These are phyloP conservation scores for Scenedesmus sp. DNA, from an alignment of 163 green algal species.

Conservation along the genomic window DNA sequence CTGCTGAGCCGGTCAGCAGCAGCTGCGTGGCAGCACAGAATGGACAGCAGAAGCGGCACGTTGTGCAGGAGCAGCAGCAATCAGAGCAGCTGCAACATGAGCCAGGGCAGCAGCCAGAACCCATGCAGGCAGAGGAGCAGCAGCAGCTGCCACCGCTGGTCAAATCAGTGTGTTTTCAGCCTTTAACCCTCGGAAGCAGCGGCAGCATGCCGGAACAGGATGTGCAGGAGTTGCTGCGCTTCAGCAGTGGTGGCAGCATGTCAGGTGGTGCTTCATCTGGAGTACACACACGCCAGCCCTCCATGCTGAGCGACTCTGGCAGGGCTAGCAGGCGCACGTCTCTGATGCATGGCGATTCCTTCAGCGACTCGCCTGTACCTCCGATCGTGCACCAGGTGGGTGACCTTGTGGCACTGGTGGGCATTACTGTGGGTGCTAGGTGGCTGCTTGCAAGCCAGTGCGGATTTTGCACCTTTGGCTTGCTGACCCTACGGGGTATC, in stretches of 20 bases:
- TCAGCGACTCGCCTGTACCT: not conserved
- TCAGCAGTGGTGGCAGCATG: constrained; percentile 13
- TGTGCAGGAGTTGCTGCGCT: constrained; percentile 9
- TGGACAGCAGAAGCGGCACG: not conserved
- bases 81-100: not conserved
- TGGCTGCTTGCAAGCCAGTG: not conserved
- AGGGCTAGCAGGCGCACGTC: constrained; percentile 34
- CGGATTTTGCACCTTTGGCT: too few species aligned
- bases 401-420: not conserved
- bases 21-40: not conserved
- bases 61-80: constrained; percentile 5
- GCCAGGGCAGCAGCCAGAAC: not conserved
- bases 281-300: not conserved
- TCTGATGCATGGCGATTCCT: not conserved
- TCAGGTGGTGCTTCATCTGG: not conserved
- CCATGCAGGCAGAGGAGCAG: not conserved
- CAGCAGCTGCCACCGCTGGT: not conserved
- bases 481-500: too few species aligned
- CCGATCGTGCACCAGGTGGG: constrained; percentile 6
- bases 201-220: not conserved
- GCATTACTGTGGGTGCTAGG: not conserved
- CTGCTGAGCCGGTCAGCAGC: constrained; percentile 1
- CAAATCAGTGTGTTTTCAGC: not conserved
- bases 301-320: constrained; percentile 37
- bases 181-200: not conserved